These are phyloP conservation scores for Lachnellula arida DNA, from an alignment of 2,329 filamentous ascomycete species.

Conservation along the genomic window DNA sequence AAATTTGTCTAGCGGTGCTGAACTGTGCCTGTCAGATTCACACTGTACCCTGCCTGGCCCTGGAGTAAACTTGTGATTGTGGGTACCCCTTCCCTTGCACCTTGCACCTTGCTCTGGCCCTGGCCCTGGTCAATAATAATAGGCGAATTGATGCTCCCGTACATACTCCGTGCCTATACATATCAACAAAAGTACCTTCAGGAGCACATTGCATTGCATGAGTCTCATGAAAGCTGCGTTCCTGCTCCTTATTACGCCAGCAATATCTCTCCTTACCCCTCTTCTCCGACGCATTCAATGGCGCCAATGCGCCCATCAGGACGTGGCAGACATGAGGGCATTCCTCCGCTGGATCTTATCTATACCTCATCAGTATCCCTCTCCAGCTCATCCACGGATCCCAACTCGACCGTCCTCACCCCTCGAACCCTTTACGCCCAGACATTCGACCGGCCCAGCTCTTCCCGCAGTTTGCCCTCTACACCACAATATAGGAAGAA, in stretches of 20 bases:
- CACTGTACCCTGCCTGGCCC: neutral
- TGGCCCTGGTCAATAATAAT: neutral
- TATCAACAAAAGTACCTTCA: neutral
- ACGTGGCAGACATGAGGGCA: neutral
- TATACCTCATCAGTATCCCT: slow-evolving; percentile 16
- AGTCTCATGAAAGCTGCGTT: neutral
- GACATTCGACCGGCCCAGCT: slow-evolving; percentile 25
- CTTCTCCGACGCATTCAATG: neutral
- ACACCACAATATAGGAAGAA: slow-evolving; percentile 24
- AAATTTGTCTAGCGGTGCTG: neutral
- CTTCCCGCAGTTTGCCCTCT: slow-evolving; percentile 20
- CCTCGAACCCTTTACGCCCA: slow-evolving; percentile 25
- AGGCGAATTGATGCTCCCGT: neutral
- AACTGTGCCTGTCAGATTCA: neutral
- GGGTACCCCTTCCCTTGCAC: neutral
- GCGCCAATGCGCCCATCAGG: neutral
- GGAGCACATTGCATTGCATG: slow-evolving; percentile 1
- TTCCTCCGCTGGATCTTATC: slow-evolving; percentile 5
- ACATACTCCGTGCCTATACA: neutral
- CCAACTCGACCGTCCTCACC: slow-evolving; percentile 15
- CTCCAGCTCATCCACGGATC: slow-evolving; percentile 19
- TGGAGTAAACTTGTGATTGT: neutral
- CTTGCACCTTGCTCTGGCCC: too few relatives aligned
- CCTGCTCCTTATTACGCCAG: neutral
- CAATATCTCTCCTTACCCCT: neutral